Evolutionary conservation across 768 basidiomycete species (phyloP).

Genomic region (Pleurotus sapidus): DNA sequence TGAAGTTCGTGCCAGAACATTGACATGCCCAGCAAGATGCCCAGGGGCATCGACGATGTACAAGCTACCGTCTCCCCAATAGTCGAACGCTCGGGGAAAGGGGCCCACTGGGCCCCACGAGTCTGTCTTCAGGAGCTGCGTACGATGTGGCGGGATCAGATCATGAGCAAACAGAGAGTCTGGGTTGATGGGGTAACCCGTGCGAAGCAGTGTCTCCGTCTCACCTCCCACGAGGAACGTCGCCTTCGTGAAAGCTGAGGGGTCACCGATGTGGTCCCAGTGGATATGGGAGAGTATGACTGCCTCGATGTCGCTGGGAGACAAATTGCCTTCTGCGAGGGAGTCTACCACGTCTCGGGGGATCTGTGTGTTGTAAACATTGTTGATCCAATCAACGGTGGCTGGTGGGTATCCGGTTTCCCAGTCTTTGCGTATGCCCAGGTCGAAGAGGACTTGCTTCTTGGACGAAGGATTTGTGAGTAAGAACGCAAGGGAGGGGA

Average conservation of each 20-base stretch:
- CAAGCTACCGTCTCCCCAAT: conserved; percentile 55
- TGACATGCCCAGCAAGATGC: conserved; percentile 54
- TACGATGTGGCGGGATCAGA: conserved; percentile 35
- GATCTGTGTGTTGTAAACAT: conserved; percentile 19
- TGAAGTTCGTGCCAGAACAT: conserved; percentile 52
- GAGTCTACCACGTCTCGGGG: conserved; percentile 44
- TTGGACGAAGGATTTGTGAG: conserved; percentile 41
- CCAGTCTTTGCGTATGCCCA: conserved; percentile 50
- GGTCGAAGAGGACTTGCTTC: conserved; percentile 47
- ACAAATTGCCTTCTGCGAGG: conserved; percentile 43
- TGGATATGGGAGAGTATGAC: conserved; percentile 53
- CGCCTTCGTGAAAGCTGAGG: conserved; percentile 40
- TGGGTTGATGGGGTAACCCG: conserved; percentile 42
- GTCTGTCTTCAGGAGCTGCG: conserved; percentile 28
- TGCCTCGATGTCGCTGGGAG: conserved; percentile 38
- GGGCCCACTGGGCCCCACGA: conserved; percentile 43
- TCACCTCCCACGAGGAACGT: conserved; percentile 47
- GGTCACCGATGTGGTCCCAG: conserved; percentile 53
- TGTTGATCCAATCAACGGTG: conserved; percentile 23
- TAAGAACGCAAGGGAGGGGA: conserved; percentile 52
- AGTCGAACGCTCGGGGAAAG: conserved; percentile 49
- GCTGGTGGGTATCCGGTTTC: conserved; percentile 35
- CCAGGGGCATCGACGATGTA: conserved; percentile 59
- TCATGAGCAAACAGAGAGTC: conserved; percentile 26
- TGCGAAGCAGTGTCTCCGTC: conserved; percentile 28